phyloP scores from a whole-genome alignment of 192 early-diverging fungal species.

The Linnemannia zychae region DNA sequence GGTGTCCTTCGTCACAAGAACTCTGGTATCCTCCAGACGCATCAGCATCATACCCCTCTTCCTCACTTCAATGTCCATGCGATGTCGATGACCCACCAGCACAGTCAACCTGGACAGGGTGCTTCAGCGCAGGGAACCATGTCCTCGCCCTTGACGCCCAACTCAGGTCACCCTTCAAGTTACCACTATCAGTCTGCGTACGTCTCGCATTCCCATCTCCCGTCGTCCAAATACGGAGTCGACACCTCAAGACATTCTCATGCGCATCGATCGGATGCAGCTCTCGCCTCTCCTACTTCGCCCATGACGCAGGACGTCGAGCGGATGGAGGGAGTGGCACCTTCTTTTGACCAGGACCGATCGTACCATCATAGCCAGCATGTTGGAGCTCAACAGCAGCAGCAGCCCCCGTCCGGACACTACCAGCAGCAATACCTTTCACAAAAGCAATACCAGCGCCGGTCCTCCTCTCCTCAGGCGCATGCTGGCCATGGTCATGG shows the following conservation, averaged over 20 bases:
- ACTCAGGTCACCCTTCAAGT: not conserved
- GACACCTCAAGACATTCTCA: slow-evolving; percentile 15
- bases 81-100: not conserved
- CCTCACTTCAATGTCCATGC: slow-evolving; percentile 45
- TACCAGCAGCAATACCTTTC: slow-evolving; percentile 8
- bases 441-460: not conserved
- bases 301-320: slow-evolving; percentile 54
- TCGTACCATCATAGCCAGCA: not conserved
- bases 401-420: slow-evolving; percentile 5
- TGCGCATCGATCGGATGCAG: slow-evolving; percentile 5
- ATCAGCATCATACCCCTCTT: slow-evolving; percentile 52
- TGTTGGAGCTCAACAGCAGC: not conserved
- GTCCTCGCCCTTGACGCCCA: slow-evolving; percentile 37
- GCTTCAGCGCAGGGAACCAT: not conserved
- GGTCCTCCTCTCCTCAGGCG: slow-evolving; percentile 9
- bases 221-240: not conserved
- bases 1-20: slow-evolving; percentile 35
- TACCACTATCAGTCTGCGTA: slow-evolving; percentile 23
- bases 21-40: slow-evolving; percentile 44
- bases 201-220: not conserved
- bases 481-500: slow-evolving; percentile 27
- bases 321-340: slow-evolving; percentile 44
- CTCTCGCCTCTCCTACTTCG: slow-evolving; percentile 44
- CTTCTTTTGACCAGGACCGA: slow-evolving; percentile 8
- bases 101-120: not conserved